These are phyloP conservation scores for Crinitomyces ghanaensis DNA, from an alignment of 805 yeast species.

Conservation along the genomic window DNA sequence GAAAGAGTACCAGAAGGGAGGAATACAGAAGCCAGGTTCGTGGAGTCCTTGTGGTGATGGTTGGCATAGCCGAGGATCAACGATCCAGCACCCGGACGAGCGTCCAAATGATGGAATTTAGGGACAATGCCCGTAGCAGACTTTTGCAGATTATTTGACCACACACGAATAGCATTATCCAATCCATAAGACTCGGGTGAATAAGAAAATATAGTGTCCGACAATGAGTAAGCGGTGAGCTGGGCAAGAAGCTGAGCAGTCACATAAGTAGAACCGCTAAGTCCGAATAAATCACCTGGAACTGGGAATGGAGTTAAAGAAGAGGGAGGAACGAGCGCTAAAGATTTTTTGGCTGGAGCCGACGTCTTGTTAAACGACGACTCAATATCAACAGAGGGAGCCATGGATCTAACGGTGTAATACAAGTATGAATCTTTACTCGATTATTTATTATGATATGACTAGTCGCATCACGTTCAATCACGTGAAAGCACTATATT, in stretches of 20 bases:
- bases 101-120: constrained; percentile 42
- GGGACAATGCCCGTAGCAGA: constrained; percentile 54
- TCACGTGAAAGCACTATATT: constrained; percentile 3
- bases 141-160: constrained; percentile 42
- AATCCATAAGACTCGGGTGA: constrained; percentile 52
- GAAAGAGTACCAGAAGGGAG: constrained; percentile 58
- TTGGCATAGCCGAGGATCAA: constrained; percentile 57
- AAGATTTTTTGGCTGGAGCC: constrained; percentile 10
- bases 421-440: too few relatives aligned
- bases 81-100: constrained; percentile 76
- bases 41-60: constrained; percentile 17
- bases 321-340: constrained; percentile 3
- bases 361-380: constrained; percentile 1
- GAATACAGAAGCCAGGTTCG: constrained; percentile 32
- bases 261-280: constrained; percentile 15
- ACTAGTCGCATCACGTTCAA: constrained; percentile 4
- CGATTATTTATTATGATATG: constrained; percentile 1
- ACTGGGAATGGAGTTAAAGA: constrained; percentile 13
- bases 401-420: too few relatives aligned
- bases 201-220: constrained; percentile 39
- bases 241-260: constrained; percentile 23
- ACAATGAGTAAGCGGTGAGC: constrained; percentile 24
- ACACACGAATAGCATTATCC: constrained; percentile 46
- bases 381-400: constrained; percentile 5
- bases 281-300: constrained; percentile 13